Conservation (phyloP, 768 basidiomycete genomes). For the Phylloporus sp. region DNA sequence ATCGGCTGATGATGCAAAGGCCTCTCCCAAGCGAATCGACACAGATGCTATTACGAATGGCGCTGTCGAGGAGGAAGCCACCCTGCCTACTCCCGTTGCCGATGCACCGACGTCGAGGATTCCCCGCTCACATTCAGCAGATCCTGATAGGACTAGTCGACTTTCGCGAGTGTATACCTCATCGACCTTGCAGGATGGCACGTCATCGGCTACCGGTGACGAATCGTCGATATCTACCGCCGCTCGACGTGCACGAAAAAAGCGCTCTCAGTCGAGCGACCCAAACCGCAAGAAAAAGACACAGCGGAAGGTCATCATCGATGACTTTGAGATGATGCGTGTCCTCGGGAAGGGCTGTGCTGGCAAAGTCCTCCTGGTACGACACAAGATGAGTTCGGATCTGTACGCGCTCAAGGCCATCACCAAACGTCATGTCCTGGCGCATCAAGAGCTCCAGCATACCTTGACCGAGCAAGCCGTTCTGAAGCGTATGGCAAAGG, state of each 20-base stretch:
- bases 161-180: constrained; percentile 57
- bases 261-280: constrained; percentile 46
- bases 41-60: constrained; percentile 20
- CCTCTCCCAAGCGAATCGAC: constrained; percentile 15
- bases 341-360: constrained; percentile 97
- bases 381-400: constrained; percentile 65
- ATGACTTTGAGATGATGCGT: constrained; percentile 97
- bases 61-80: constrained; percentile 23
- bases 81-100: constrained; percentile 38
- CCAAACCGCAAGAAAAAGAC: constrained; percentile 51
- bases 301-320: constrained; percentile 69
- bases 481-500: constrained; percentile 88
- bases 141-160: constrained; percentile 61
- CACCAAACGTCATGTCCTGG: constrained; percentile 94
- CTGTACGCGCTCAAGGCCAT: constrained; percentile 96
- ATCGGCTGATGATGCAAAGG: constrained; percentile 8
- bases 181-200: constrained; percentile 47
- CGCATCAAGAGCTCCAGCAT: constrained; percentile 94
- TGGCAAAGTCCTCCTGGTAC: constrained; percentile 91
- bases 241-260: constrained; percentile 47
- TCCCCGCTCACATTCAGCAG: constrained; percentile 78
- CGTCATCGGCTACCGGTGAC: constrained; percentile 60
- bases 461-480: constrained; percentile 96
- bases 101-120: constrained; percentile 43
- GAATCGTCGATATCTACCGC: constrained; percentile 70